These are phyloP conservation scores for Wickerhamomyces sp. DNA, from an alignment of 1,139 yeast genomes.

Conservation along the genomic window DNA sequence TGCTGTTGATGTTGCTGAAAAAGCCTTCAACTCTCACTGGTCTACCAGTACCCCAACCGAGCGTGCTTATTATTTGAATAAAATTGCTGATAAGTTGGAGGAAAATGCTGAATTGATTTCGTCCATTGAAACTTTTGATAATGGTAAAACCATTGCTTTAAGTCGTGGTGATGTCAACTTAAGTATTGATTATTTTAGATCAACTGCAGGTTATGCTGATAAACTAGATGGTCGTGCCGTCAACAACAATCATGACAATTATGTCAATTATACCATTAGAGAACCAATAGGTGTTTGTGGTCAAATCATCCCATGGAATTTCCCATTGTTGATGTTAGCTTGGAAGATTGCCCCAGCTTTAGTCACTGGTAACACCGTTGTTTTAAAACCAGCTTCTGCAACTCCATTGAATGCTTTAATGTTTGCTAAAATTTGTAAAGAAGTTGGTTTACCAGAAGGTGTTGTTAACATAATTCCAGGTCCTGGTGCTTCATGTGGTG, in stretches of 20 bases:
- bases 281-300: constrained; percentile 89
- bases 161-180: constrained; percentile 54
- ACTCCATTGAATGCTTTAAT: constrained; percentile 75
- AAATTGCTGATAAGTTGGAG: constrained; percentile 50
- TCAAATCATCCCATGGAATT: constrained; percentile 89
- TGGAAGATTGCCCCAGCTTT: constrained; percentile 83
- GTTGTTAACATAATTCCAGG: constrained; percentile 76
- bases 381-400: constrained; percentile 72
- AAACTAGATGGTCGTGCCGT: constrained; percentile 67
- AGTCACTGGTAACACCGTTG: constrained; percentile 74
- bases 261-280: constrained; percentile 56
- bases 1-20: constrained; percentile 58
- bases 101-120: constrained; percentile 43
- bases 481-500: constrained; percentile 69
- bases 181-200: constrained; percentile 50
- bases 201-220: constrained; percentile 85
- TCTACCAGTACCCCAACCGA: constrained; percentile 35
- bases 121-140: constrained; percentile 54
- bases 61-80: constrained; percentile 40
- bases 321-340: constrained; percentile 73
- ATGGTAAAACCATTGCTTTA: constrained; percentile 51
- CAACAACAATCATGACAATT: constrained; percentile 49
- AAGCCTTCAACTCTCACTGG: constrained; percentile 49
- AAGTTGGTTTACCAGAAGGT: constrained; percentile 79
- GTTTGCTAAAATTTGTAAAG: constrained; percentile 54